phyloP scores from a whole-genome alignment of 2,329 filamentous ascomycete species.

The Stemphylium vesicarium region DNA sequence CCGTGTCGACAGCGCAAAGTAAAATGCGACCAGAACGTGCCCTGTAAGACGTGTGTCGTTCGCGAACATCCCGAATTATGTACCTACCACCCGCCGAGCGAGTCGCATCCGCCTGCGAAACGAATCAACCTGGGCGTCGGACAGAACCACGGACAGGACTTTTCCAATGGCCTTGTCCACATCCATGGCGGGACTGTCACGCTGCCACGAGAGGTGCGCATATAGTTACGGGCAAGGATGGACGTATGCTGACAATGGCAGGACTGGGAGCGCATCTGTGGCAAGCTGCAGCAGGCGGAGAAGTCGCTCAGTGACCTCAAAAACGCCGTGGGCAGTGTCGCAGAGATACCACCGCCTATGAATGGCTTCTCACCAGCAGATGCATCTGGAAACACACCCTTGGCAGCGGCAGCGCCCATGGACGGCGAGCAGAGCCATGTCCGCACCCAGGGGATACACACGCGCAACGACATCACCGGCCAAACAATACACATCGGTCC shows the following conservation, averaged over 20 bases:
- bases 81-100: constrained; percentile 51
- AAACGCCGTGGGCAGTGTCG: constrained; percentile 47
- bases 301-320: constrained; percentile 55
- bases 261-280: constrained; percentile 58
- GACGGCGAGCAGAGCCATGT: constrained; percentile 51
- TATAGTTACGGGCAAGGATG: neutral
- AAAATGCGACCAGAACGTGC: constrained; percentile 56
- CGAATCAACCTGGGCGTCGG: constrained; percentile 43
- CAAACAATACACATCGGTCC: constrained; percentile 68
- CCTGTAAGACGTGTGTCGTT: constrained; percentile 59
- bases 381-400: constrained; percentile 40
- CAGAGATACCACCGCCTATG: constrained; percentile 41
- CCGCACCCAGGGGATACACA: constrained; percentile 64
- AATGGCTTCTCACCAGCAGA: constrained; percentile 43
- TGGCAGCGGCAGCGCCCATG: constrained; percentile 44
- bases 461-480: constrained; percentile 64
- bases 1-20: constrained; percentile 56
- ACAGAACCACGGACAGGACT: constrained; percentile 44
- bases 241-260: constrained; percentile 30
- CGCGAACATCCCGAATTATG: constrained; percentile 60
- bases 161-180: constrained; percentile 48
- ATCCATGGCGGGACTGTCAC: constrained; percentile 50
- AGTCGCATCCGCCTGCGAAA: constrained; percentile 50
- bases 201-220: constrained; percentile 47
- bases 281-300: constrained; percentile 56